Evolutionary conservation across 2,329 filamentous ascomycete species (phyloP), one percentile per base, ranked within the genome.

Genomic region (Aspergillus jensenii): DNA sequence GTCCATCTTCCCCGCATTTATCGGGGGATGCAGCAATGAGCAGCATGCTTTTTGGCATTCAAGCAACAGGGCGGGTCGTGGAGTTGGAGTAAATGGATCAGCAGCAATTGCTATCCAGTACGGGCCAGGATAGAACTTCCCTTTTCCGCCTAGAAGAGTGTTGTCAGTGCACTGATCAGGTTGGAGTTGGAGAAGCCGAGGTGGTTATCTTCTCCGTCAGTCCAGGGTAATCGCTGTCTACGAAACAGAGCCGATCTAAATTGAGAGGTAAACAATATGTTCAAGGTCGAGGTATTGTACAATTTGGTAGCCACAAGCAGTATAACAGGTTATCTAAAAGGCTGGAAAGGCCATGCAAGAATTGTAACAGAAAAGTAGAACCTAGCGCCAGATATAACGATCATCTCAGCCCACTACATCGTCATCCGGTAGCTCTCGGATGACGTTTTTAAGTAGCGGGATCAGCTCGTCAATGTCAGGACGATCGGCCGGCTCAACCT

Each of bases 381-480:
- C 33, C 35, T 17, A 44, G 17, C 54, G 53, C 54, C 27, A 25
- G 27, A n/a, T 33, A 58, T n/a, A 19, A 19, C 41, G 19, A 23
- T 64, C 46, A 69, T 52, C 59, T 63, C 9, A 69, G 71, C 12
- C 67, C 55, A 35, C 68, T 59, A 3, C 65, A n/a, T 75, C 84
- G 68, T 89, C 87, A 55, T 88, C 85, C 0, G 89, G 87, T 62
- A 91, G 72, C 55, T 82, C 79, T 35, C 83, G 81, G 67, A 96
- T 84, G 19, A 91, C 89, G 15, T 80, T 79, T 74, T 93, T 85
- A n/a, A 96, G 87, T 72, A 95, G 83, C 45, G 79, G 77, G 65
- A 96, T 95, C 73, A 97, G 77, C 76, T 95, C 88, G 67, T 91
- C 86, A 59, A 96, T 88, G 75, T 96, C 90, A 15, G 95, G 95